Evolutionary conservation across 1,284 basidiomycete species (phyloP).

Genomic region (Puccinia horiana): DNA sequence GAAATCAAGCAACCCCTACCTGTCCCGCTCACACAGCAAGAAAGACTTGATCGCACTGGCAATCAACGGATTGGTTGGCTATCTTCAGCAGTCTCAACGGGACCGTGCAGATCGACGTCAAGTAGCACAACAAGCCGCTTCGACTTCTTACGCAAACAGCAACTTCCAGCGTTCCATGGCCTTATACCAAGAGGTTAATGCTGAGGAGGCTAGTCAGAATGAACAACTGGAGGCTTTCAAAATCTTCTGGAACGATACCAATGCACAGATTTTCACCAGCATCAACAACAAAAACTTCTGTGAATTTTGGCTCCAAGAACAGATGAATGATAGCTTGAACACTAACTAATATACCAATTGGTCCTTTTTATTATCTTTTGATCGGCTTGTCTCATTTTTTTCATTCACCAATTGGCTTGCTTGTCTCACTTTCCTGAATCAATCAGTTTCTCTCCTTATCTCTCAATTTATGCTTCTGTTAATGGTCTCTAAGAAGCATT

Average conservation of each 20-base stretch:
- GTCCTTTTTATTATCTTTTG: not conserved
- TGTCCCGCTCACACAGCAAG: not conserved
- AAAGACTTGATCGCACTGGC: not conserved
- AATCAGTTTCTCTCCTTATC: no score
- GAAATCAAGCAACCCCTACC: not conserved
- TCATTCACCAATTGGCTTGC: no score
- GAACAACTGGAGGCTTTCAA: not conserved
- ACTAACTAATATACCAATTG: not conserved
- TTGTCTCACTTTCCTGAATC: no score
- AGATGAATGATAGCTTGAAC: not conserved
- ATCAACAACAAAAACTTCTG: not conserved
- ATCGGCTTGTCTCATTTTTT: not conserved
- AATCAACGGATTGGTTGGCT: not conserved
- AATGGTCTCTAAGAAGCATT: no score
- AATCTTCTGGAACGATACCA: not conserved
- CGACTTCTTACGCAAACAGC: not conserved
- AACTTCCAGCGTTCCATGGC: not conserved
- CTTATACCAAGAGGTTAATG: not conserved
- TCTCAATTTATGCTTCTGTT: no score
- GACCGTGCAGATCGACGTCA: not conserved
- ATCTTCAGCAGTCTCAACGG: not conserved
- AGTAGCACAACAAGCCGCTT: no score
- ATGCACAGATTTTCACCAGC: not conserved
- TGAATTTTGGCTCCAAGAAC: not conserved
- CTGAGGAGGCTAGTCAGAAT: not conserved